Base-by-base conservation (phyloP, 2,329 filamentous ascomycete genomes). In the Thermothelomyces thermophilus region DNA sequence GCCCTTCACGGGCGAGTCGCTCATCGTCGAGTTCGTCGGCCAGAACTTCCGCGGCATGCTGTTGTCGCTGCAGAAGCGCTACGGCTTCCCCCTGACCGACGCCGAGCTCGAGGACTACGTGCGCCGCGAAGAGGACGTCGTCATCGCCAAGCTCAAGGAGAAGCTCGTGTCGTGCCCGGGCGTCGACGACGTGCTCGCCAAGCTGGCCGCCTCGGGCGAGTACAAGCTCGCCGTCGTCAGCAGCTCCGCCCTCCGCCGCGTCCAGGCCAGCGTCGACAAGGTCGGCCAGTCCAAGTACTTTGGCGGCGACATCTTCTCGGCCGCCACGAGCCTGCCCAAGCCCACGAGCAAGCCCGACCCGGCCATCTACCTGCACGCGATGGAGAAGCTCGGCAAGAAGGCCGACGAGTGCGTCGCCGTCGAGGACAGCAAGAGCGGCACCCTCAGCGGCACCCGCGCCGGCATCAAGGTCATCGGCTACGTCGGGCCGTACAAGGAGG, bases 1-100 rank as follows among this genome's bases (percentile, higher is more conserved):
- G 60, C 80, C 78, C 65, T 95, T 94, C 74, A 90, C 86, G 3
- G 86, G 86, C 63, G 79, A 83, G 41, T 76, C 82, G 53, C 83
- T 95, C 56, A 87, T 95, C 71, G 73, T 76, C 60, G 87, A 95
- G 71, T 95, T 94, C 63, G 88, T 95, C 60, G 90, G 90, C 62
- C 86, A 93, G 68, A 95, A 94, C 78, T 95, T 95, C 79, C 87
- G 89, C 60, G 87, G 88, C 70, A 95, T 95, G 87, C 83, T 95
- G 71, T 69, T 74, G 52, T 82, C 80, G 54, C 80, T 95, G 54
- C 83, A 90, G 69, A 72, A 81, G 67, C 84, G 86, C 68, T 83
- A 87, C 75, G 74, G 76, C 68, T 91, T 95, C 70, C 70, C 76
- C 46, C 79, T 95, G 70, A 61, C 69, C 22, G 67, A 75, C 17